Base-by-base conservation (phyloP, 176 grass and related monocot genomes). In the Secale cereale region DNA sequence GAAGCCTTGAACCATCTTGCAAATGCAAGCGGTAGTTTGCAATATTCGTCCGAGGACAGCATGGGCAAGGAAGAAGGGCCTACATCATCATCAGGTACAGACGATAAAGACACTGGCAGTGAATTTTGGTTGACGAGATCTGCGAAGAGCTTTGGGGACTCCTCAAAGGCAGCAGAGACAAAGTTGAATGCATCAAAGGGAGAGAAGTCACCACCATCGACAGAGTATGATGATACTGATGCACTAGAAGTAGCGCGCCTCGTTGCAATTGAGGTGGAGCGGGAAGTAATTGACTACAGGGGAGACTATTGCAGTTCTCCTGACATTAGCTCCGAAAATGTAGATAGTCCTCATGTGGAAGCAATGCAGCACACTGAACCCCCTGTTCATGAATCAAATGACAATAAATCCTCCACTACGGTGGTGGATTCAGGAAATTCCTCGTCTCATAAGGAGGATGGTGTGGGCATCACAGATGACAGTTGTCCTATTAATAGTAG, bases 221-320 rank as follows among this genome's bases (percentile, higher is more conserved):
- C 68, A 71, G 90, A 92, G 13, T 90, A 90, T 31, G 88, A 90
- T 76, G 86, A 92, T 77, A 92, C 77, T 16, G 93, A 95, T 77
- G 93, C 93, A 82, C 84, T 95, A 14, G 90, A 95, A 88, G 88
- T 76, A 32, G 73, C 73, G 30, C 73, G 73, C 22, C 73, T 76
- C 19, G 73, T 76, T 76, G 73, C 73, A 54, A 76, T 76, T 76
- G 73, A 76, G 87, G 93, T 95, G 27, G 73, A 76, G 45, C 73
- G 73, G 73, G 73, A 76, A 76, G 73, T 95, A 41, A 92, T 92
- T 52, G 93, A 95, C 77, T 95, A 95, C 50, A 92, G 93, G 86
- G 93, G 85, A 78, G 74, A 82, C 19, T 92, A 88, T 76, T 92
- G 90, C 81, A 80, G 88, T 74, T 92, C 93, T 80, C 91, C 91